Conservation (phyloP, 352 stramenopile genomes). For the Thraustochytrium striatum region DNA sequence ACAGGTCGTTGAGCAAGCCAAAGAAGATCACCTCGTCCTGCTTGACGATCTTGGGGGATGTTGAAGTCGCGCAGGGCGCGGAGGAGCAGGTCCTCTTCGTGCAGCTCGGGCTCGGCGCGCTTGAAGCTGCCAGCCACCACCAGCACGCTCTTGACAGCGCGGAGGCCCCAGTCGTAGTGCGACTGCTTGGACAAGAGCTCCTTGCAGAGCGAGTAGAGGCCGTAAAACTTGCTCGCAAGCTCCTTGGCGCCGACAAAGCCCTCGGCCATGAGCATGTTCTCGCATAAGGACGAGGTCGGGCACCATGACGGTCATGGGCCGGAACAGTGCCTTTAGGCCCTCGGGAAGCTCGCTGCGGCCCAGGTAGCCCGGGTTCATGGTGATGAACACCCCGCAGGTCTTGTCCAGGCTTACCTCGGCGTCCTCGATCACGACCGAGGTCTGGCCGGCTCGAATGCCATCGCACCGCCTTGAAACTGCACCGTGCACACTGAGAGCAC, state of each 20-base stretch:
- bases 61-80: slow-evolving; percentile 92
- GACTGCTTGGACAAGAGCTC: slow-evolving; percentile 88
- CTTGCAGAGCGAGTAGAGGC: slow-evolving; percentile 84
- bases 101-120: slow-evolving; percentile 81
- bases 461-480: slow-evolving; percentile 91
- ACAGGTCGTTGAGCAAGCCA: slow-evolving; percentile 85
- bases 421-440: slow-evolving; percentile 87
- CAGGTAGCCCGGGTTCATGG: slow-evolving; percentile 93
- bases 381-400: slow-evolving; percentile 84
- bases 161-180: slow-evolving; percentile 94
- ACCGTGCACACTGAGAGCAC: slow-evolving; percentile 87
- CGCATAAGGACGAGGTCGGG: slow-evolving; percentile 90
- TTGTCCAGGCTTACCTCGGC: slow-evolving; percentile 84
- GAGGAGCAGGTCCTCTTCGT: slow-evolving; percentile 88
- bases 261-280: slow-evolving; percentile 95
- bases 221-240: slow-evolving; percentile 91
- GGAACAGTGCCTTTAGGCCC: slow-evolving; percentile 88
- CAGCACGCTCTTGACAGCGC: slow-evolving; percentile 88
- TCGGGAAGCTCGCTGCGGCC: slow-evolving; percentile 87
- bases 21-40: slow-evolving; percentile 92
- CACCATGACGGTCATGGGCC: slow-evolving; percentile 93
- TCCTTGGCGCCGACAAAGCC: slow-evolving; percentile 89
- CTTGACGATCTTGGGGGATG: slow-evolving; percentile 88
- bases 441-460: slow-evolving; percentile 84
- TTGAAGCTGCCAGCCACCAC: slow-evolving; percentile 89